Conservation (phyloP, 169 alveolate species). For the Hepatocystis sp. region DNA sequence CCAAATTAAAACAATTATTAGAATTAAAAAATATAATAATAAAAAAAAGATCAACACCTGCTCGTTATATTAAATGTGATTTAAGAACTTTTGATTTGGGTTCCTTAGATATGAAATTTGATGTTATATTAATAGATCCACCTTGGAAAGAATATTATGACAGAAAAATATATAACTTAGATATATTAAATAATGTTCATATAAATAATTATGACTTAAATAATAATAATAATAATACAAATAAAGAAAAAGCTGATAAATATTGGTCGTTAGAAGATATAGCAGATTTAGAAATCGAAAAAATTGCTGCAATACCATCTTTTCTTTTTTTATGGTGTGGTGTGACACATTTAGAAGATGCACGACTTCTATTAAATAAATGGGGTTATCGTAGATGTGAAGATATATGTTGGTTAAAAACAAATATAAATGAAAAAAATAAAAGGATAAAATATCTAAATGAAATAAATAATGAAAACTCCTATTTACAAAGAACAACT, state of each 20-base stretch:
- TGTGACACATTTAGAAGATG: slow-evolving; percentile 89
- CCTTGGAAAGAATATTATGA: slow-evolving; percentile 90
- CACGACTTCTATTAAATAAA: slow-evolving; percentile 84
- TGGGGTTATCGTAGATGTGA: slow-evolving; percentile 96
- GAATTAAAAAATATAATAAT: slow-evolving; percentile 90
- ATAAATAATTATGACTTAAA: slow-evolving; percentile 56
- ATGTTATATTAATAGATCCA: slow-evolving; percentile 93
- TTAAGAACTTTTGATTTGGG: slow-evolving; percentile 88
- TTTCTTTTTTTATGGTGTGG: slow-evolving; percentile 94
- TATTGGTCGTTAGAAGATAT: slow-evolving; percentile 82
- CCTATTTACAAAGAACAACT: slow-evolving; percentile 89
- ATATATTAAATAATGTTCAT: slow-evolving; percentile 42
- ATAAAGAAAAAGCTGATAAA: slow-evolving; percentile 64
- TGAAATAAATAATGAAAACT: slow-evolving; percentile 72
- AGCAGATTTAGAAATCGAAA: slow-evolving; percentile 87
- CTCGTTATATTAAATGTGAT: slow-evolving; percentile 90
- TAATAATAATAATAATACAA: slow-evolving; percentile 35
- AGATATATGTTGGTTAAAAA: slow-evolving; percentile 96
- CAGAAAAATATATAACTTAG: slow-evolving; percentile 66
- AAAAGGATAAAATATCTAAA: slow-evolving; percentile 74
- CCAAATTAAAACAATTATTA: slow-evolving; percentile 90
- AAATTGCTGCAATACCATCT: slow-evolving; percentile 91
- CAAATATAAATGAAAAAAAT: slow-evolving; percentile 85
- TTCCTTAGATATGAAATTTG: slow-evolving; percentile 89
- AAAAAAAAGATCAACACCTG: slow-evolving; percentile 91